Evolutionary conservation across 176 grass and related monocot genomes (phyloP).

Genomic region (barley (Hordeum vulgare)): DNA sequence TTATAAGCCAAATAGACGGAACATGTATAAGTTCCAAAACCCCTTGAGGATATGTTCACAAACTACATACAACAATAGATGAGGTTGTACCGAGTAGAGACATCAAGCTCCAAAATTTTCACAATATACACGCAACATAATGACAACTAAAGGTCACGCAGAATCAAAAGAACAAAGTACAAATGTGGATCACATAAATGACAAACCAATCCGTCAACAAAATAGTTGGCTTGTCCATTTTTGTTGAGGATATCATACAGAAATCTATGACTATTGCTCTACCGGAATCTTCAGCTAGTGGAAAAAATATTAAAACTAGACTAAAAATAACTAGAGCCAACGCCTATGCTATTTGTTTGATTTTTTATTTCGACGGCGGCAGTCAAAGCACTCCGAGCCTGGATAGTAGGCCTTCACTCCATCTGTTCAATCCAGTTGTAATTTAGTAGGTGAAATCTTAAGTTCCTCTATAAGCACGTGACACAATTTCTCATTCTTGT

Average conservation of each 20-base stretch:
- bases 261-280: background rate
- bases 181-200: background rate
- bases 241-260: background rate
- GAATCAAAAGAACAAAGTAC: background rate
- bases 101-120: background rate
- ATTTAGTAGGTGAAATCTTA: conserved; percentile 41
- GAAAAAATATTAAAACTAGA: background rate
- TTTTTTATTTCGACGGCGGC: conserved; percentile 46
- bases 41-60: too few species aligned
- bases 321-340: background rate
- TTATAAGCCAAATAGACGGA: too few species aligned
- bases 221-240: background rate
- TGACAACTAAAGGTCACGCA: background rate
- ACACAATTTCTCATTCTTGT: conserved; percentile 71
- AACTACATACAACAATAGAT: too few species aligned
- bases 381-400: conserved; percentile 78
- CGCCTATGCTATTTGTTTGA: conserved; percentile 27
- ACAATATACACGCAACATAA: background rate
- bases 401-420: conserved; percentile 38
- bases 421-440: conserved; percentile 14
- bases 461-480: background rate
- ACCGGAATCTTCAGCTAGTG: background rate
- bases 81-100: too few species aligned
- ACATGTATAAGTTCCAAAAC: too few species aligned
- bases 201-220: background rate